These are phyloP conservation scores for Dryas integrifolia DNA, from an alignment of 331 rosid species.

Conservation along the genomic window DNA sequence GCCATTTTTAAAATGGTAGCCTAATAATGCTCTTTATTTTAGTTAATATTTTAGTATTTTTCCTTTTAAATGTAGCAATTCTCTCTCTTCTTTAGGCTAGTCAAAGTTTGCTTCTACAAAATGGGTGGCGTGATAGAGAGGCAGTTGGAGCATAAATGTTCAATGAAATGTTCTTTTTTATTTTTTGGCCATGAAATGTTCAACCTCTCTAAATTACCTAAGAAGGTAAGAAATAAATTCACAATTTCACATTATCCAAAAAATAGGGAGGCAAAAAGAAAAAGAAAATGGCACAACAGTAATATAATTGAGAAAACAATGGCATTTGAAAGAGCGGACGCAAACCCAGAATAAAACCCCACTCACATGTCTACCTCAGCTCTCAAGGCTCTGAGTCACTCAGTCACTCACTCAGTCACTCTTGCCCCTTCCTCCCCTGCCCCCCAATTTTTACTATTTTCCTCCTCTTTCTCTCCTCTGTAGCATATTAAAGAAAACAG, in stretches of 20 bases:
- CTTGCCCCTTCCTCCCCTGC: conserved; percentile 27
- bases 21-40: too few relatives aligned
- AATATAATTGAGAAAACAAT: conserved; percentile 8
- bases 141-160: too few relatives aligned
- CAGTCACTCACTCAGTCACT: conserved; percentile 13
- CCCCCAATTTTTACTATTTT: conserved; percentile 32
- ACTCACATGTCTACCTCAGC: conserved; percentile 37
- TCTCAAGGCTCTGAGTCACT: neutral
- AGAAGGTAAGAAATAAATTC: neutral
- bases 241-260: neutral
- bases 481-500: conserved; percentile 49
- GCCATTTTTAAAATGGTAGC: too few relatives aligned
- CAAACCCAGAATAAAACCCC: conserved; percentile 49
- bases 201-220: too few relatives aligned
- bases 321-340: neutral
- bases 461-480: conserved; percentile 33
- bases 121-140: too few relatives aligned
- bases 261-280: neutral
- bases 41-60: too few relatives aligned
- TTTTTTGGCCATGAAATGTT: too few relatives aligned
- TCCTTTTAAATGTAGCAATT: too few relatives aligned
- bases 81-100: too few relatives aligned
- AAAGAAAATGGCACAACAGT: conserved; percentile 25
- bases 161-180: too few relatives aligned
- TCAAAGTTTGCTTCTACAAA: too few relatives aligned